Conservation (phyloP, 768 basidiomycete species). For the Xerocomus spinulosus region DNA sequence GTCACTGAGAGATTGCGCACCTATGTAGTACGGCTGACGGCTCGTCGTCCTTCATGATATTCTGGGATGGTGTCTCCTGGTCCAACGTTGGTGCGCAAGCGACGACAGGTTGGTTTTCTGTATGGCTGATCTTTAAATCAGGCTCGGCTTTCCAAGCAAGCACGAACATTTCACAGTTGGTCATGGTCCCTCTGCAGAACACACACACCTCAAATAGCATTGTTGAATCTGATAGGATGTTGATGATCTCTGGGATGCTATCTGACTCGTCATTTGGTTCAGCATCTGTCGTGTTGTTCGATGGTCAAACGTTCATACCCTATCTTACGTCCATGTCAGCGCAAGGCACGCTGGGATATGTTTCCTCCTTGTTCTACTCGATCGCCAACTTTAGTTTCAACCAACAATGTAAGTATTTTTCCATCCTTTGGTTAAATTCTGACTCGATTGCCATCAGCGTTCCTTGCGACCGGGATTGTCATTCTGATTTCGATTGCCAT, state of each 20-base stretch:
- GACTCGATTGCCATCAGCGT: constrained; percentile 43
- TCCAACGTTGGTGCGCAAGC: constrained; percentile 48
- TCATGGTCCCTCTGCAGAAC: constrained; percentile 84
- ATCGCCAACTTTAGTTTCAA: constrained; percentile 71
- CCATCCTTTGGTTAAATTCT: not conserved
- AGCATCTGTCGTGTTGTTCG: constrained; percentile 82
- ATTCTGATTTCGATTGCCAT: constrained; percentile 98
- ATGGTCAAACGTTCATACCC: constrained; percentile 78
- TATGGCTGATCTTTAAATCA: constrained; percentile 22
- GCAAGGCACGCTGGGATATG: constrained; percentile 62
- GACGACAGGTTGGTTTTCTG: not conserved
- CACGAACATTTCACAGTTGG: constrained; percentile 73
- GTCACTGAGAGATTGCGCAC: not conserved
- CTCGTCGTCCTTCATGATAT: constrained; percentile 64
- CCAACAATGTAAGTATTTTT: constrained; percentile 54
- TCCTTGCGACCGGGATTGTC: constrained; percentile 88
- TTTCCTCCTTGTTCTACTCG: constrained; percentile 82
- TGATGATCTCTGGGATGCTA: constrained; percentile 82
- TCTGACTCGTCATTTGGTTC: constrained; percentile 67
- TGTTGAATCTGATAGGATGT: constrained; percentile 80
- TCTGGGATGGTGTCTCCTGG: constrained; percentile 86
- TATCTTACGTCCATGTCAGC: constrained; percentile 68
- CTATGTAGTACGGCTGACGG: constrained; percentile 51
- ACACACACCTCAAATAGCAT: constrained; percentile 66
- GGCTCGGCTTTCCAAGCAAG: constrained; percentile 51